Conservation (phyloP, 2,329 filamentous ascomycete genomes). For the Fusarium multiceps region DNA sequence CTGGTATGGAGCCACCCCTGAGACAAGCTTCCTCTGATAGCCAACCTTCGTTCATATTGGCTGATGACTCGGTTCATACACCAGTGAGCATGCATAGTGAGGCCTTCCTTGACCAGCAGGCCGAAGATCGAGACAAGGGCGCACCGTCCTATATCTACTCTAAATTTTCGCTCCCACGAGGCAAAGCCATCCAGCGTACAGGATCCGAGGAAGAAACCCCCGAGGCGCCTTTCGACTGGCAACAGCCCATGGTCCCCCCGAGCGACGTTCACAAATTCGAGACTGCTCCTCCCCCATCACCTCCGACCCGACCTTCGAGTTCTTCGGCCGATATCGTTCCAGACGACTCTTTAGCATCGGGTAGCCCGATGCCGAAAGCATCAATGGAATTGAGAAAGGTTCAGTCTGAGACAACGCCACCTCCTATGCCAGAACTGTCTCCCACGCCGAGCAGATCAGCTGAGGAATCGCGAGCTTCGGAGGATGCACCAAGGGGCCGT, state of each 20-base stretch:
- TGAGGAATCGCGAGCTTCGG: conserved; percentile 58
- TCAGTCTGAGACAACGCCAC: conserved; percentile 57
- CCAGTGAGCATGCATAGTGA: conserved; percentile 80
- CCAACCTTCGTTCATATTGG: conserved; percentile 71
- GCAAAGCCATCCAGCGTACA: conserved; percentile 79
- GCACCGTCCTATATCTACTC: conserved; percentile 86
- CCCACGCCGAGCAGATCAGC: conserved; percentile 59
- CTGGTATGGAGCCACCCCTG: conserved; percentile 66
- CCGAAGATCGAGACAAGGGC: conserved; percentile 62
- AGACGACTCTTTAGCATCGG: conserved; percentile 52
- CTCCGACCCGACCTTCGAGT: conserved; percentile 69
- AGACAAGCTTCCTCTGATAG: conserved; percentile 75
- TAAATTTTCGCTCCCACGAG: conserved; percentile 84
- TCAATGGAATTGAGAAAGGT: conserved; percentile 64
- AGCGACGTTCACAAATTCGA: conserved; percentile 58
- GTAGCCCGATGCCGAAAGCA: conserved; percentile 55
- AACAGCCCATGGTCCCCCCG: conserved; percentile 61
- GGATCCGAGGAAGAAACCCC: conserved; percentile 67
- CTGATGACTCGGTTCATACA: conserved; percentile 74
- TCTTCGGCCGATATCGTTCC: conserved; percentile 57
- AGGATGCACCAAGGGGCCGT: conserved; percentile 62
- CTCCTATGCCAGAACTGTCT: conserved; percentile 56
- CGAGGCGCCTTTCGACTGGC: conserved; percentile 70
- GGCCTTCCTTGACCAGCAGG: conserved; percentile 66
- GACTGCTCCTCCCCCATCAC: conserved; percentile 67